Evolutionary conservation across 2,329 filamentous ascomycete species (phyloP), one percentile per base, ranked within the genome.

Genomic region (Ceratocystis eucalypticola): DNA sequence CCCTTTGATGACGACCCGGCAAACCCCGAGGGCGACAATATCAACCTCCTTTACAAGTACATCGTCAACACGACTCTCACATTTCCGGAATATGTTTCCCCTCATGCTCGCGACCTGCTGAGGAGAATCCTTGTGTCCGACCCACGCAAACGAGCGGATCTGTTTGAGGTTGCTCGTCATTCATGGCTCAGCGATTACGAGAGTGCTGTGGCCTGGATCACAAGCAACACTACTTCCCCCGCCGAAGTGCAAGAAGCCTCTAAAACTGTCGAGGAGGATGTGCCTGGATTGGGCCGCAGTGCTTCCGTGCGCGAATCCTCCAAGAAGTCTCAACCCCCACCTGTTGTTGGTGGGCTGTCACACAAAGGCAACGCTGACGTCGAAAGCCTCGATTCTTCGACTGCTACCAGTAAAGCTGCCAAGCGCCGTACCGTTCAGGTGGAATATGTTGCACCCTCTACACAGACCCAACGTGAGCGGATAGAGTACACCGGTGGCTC

Each of bases 21-120:
- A 59, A 99, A 99, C 74, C 94, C 94, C 1, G 94, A 99, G 76
- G 94, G 94, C 70, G 94, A 99, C 75, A 99, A 99, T 74, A 99
- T 99, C 79, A 99, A 99, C 75, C 82, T 99, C 10, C 81, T 99
- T 33, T 99, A 99, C 82, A 97, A 97, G 78, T 99, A 99, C 77
- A 99, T 99, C 71, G 93, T 96, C 68, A 95, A 91, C 66, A 99
- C 94, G 0, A 92, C 93, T 45, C 83, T 99, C 53, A 97, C 93
- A 3, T 99, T 99, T 75, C 94, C 94, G 69, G 94, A 99, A 85
- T 97, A 97, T 74, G 94, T 99, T 71, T 96, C 94, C 6, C 94
- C 94, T 6, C 94, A 99, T 75, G 93, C 94, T 25, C 84, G 94
- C 72, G 94, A 99, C 75, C 82, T 99, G 0, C 80, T 99, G 61